Base-by-base conservation (phyloP, 2,329 filamentous ascomycete genomes). In the Karstenula rhodostoma region DNA sequence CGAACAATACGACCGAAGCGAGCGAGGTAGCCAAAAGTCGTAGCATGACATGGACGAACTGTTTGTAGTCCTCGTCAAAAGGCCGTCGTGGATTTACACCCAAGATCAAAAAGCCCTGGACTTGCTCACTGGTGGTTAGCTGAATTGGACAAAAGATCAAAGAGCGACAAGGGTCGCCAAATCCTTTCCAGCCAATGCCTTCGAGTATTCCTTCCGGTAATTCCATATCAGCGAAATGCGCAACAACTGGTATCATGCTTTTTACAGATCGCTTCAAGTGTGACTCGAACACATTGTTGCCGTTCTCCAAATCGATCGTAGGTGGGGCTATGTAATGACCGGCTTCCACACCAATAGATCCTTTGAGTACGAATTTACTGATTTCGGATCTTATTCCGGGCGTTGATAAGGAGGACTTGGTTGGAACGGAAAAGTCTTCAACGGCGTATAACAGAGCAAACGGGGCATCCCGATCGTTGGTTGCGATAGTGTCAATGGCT, bases 401-500 rank as follows among this genome's bases (percentile, higher is more conserved):
- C 4, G 60, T 57, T 33, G 58, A 53, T 1, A 60, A n/a, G 22
- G 51, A 61, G 13, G 46, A 46, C 13, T 52, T 59, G n/a, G 56
- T 63, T 1, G 61, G 58, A 10, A 19, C 46, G 19, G 59, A 63
- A 9, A 56, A 49, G 43, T 43, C 29, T 2, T 69, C 70, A n/a
- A 63, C 63, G 2, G 70, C 68, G 27, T 73, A 74, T 1, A 74
- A 64, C 2, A 73, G 51, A 19, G 66, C 69, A 29, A 72, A 73
- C 2, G 71, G 70, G 35, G 68, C 58, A 44, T 73, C 71, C 58
- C 85, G 84, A 62, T 90, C 87, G 71, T 93, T 93, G 68, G 86
- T 88, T 61, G 90, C 86, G 9, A 94, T 81, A 0, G 89, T 89
- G 58, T 85, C 82, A 27, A 87, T 83, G 1, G 92, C 87, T 62